Conservation (phyloP, 2,329 filamentous ascomycete genomes). For the Metarhizium rileyi region DNA sequence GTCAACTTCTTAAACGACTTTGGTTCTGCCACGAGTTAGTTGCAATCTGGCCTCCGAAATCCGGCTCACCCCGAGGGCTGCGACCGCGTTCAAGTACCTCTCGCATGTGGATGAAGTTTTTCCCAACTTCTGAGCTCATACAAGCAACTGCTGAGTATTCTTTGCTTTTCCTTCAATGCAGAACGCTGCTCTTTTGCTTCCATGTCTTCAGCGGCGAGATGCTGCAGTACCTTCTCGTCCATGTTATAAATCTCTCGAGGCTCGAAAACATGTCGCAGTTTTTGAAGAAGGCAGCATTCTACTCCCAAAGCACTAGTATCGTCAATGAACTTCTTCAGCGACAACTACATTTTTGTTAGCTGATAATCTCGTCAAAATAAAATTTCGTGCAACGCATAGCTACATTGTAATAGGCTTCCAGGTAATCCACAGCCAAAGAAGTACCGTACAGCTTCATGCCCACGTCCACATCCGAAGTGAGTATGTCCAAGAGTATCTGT, state of each 20-base stretch:
- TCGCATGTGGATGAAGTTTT: neutral
- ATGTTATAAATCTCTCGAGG: slow-evolving; percentile 12
- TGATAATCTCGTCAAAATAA: neutral
- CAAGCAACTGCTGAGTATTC: neutral
- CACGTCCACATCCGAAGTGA: neutral
- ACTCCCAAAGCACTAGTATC: slow-evolving; percentile 15
- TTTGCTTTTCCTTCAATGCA: neutral
- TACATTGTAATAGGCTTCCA: slow-evolving; percentile 32
- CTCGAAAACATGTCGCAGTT: slow-evolving; percentile 11
- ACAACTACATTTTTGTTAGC: slow-evolving; percentile 9
- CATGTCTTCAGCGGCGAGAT: slow-evolving; percentile 14
- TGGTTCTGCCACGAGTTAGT: neutral
- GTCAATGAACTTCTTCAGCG: slow-evolving; percentile 12
- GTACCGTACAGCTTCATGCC: slow-evolving; percentile 4
- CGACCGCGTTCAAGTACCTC: neutral
- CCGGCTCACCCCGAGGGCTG: neutral
- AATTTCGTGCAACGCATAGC: neutral
- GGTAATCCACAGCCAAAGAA: slow-evolving; percentile 20
- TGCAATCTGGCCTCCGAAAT: neutral
- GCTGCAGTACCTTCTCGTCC: slow-evolving; percentile 8
- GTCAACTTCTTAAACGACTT: neutral
- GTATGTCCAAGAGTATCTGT: neutral
- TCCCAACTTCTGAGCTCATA: neutral
- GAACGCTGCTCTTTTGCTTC: slow-evolving; percentile 1
- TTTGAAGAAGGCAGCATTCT: slow-evolving; percentile 11